phyloP scores from a whole-genome alignment of 2,329 filamentous ascomycete genomes.

The Fusarium sp. region DNA sequence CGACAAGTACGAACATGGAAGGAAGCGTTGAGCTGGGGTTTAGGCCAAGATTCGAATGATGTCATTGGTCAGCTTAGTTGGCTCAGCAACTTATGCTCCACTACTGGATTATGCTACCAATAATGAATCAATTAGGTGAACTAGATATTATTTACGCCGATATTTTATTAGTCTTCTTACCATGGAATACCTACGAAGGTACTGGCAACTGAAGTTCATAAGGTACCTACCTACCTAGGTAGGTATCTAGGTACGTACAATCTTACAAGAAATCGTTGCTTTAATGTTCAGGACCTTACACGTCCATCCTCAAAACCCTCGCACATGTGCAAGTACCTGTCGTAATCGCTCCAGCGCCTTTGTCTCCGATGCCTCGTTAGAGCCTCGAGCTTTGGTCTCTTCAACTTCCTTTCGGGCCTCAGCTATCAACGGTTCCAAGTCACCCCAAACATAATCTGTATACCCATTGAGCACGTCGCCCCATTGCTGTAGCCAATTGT shows the following conservation, averaged over 20 bases:
- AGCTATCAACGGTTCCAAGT: conserved; percentile 65
- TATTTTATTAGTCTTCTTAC: background rate
- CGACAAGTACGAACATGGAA: conserved; percentile 21
- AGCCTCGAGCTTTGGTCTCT: conserved; percentile 46
- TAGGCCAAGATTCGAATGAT: conserved; percentile 36
- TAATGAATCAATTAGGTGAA: background rate
- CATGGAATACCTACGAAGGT: background rate
- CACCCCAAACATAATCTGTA: conserved; percentile 76
- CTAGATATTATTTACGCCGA: background rate
- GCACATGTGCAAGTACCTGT: conserved; percentile 54
- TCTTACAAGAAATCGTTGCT: background rate
- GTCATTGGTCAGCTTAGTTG: conserved; percentile 47
- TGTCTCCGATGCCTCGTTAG: conserved; percentile 30
- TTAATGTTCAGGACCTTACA: background rate
- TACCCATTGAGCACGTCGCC: conserved; percentile 66
- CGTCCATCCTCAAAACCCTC: conserved; percentile 41
- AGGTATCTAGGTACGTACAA: background rate
- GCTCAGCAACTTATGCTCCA: conserved; percentile 44
- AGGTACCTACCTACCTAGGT: too few relatives aligned
- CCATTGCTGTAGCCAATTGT: conserved; percentile 66
- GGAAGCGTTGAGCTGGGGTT: conserved; percentile 14
- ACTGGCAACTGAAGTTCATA: background rate
- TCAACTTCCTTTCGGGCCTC: conserved; percentile 68
- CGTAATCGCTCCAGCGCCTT: conserved; percentile 51
- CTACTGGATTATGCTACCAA: background rate